A percentile compares a stretch with the other conserved stretches of the same genome.
phyloP scores from a whole-genome alignment of 2,329 filamentous ascomycete genomes.

The Penicillium sumatraense region DNA sequence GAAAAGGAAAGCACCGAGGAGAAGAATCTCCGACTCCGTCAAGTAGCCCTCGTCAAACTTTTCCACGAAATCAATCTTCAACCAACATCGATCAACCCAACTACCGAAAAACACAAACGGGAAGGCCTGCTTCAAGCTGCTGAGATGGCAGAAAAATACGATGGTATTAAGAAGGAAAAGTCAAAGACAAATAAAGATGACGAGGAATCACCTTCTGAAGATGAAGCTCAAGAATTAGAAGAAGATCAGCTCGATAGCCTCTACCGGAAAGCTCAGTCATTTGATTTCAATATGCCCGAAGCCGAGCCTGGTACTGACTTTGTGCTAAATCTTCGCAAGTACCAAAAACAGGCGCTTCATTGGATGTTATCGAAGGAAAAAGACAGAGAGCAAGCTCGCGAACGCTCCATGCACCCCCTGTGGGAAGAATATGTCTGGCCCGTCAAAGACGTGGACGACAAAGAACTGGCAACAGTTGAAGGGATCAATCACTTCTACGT shows the following conservation, averaged over 20 bases:
- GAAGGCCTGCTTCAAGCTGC: conserved; percentile 84
- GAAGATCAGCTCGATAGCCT: conserved; percentile 93
- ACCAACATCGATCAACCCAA: conserved; percentile 74
- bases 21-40: conserved; percentile 77
- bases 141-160: conserved; percentile 77
- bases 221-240: conserved; percentile 89
- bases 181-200: conserved; percentile 38
- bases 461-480: conserved; percentile 68
- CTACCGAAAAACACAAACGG: conserved; percentile 77
- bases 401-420: conserved; percentile 89
- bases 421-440: conserved; percentile 98
- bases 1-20: conserved; percentile 86
- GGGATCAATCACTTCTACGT: conserved; percentile 82
- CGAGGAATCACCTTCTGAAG: conserved; percentile 62
- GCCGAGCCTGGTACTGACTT: conserved; percentile 84
- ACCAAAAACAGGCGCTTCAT: conserved; percentile 91
- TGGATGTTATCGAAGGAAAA: conserved; percentile 98
- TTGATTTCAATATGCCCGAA: conserved; percentile 90
- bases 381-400: conserved; percentile 70
- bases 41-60: conserved; percentile 84
- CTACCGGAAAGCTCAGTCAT: conserved; percentile 95
- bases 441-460: conserved; percentile 81
- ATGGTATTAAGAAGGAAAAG: conserved; percentile 60
- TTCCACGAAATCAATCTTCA: conserved; percentile 87
- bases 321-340: conserved; percentile 80